Percentiles rank a stretch among this genome's conserved stretches.
Evolutionary conservation across 1,284 basidiomycete species (phyloP).

Genomic region (Cutaneotrichosporon dermatis): DNA sequence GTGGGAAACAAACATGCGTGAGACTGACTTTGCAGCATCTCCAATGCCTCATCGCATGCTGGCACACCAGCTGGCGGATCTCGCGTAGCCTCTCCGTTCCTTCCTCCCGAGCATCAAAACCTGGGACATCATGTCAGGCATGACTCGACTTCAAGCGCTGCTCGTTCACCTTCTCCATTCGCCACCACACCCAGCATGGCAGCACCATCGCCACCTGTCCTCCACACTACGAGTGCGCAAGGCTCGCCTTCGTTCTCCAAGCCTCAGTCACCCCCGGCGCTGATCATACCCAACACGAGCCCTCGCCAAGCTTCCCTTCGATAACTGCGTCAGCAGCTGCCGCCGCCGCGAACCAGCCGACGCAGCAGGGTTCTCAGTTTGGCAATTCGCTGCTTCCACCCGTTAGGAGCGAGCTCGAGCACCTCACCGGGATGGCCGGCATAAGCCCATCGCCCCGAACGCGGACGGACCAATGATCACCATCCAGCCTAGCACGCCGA

Average conservation of each 20-base stretch:
- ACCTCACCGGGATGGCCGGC: constrained; percentile 44
- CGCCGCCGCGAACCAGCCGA: neutral
- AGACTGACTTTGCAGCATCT: constrained; percentile 19
- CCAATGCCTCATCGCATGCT: constrained; percentile 26
- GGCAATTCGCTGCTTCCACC: constrained; percentile 35
- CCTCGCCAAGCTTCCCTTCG: constrained; percentile 32
- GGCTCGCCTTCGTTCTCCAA: constrained; percentile 41
- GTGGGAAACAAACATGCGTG: constrained; percentile 11
- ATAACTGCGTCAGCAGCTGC: neutral
- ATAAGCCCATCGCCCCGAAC: constrained; percentile 46
- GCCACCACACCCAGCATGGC: constrained; percentile 18
- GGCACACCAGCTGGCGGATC: constrained; percentile 12
- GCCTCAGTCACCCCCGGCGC: constrained; percentile 46
- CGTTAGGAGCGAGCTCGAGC: constrained; percentile 38
- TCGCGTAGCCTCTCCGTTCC: constrained; percentile 18
- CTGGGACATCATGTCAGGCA: constrained; percentile 1
- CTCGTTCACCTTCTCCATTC: constrained; percentile 29
- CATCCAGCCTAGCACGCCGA: constrained; percentile 50
- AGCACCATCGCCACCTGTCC: constrained; percentile 24
- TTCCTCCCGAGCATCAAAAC: constrained; percentile 7
- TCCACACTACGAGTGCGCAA: constrained; percentile 19
- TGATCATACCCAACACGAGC: constrained; percentile 41
- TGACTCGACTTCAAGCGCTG: constrained; percentile 21
- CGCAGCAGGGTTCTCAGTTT: constrained; percentile 8
- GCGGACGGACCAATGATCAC: constrained; percentile 49